Evolutionary conservation across 176 grass and related monocot species (phyloP), one percentile per base, ranked within the genome.

Genomic region (Carex pumila): DNA sequence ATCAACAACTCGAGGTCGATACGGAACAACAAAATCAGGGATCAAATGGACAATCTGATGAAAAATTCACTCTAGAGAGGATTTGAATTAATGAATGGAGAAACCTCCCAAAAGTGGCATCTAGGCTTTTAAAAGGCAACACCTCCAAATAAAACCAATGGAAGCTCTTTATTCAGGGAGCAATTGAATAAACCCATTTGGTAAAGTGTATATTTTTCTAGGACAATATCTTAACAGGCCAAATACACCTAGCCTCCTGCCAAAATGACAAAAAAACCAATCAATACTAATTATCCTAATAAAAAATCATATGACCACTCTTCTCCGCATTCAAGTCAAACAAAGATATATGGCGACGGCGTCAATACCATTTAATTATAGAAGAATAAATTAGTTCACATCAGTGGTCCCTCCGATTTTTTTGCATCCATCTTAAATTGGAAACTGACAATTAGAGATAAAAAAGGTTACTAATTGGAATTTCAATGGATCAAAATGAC

Each of bases 251-350:
- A 78, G 29, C 52, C 49, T 43, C 79, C 79, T 81, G 79, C 55
- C 79, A 81, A 81, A 81, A 81, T 81, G 79, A 65, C 61, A 65
- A 65, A 81, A 81, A 65, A 81, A 45, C 15, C 18, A 81, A 81
- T 81, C 61, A 81, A 65, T 81, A 81, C 59, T 62, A 81, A 65
- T 31, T 12, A 50, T 57, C 50, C 73, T 78, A 71, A 5, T 43
- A 32, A 78, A 78, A 39, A 56, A 65, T 47, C 49, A 65, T 25
- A 25, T 65, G 52, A 47, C 2, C 47, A 50, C 47, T 50, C 9
- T 50, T 11, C 47, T 50, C 9, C 9, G 9, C 47, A 50, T 50
- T 50, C 8, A 50, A 50, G 9, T 50, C 47, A 50, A 50, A 50
- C 47, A 50, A 50, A 50, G 8, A 11, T 49, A 49, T 49, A 49